phyloP scores from a whole-genome alignment of 2,329 filamentous ascomycete species.

The Dichotomopilus funicola region DNA sequence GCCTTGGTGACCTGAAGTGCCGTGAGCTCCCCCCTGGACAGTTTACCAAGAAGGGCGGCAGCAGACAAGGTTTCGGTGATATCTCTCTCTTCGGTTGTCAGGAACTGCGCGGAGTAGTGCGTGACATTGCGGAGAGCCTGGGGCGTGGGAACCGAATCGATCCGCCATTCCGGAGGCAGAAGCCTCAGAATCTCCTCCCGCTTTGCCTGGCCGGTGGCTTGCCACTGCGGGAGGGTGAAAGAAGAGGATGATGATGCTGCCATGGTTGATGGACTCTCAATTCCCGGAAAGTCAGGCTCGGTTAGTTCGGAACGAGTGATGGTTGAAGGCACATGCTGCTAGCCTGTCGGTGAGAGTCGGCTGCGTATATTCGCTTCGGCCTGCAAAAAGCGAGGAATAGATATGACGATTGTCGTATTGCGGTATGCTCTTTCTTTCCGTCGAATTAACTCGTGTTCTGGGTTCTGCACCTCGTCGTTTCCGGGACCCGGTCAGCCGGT shows the following conservation, averaged over 20 bases:
- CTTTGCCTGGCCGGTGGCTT: not conserved
- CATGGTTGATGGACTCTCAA: not conserved
- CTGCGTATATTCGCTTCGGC: not conserved
- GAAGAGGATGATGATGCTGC: not conserved
- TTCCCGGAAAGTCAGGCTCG: not conserved
- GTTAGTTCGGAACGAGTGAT: not conserved
- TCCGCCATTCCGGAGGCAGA: not conserved
- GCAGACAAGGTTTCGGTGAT: not conserved
- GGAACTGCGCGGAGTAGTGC: not conserved
- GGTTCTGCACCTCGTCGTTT: too few relatives aligned
- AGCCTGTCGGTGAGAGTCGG: not conserved
- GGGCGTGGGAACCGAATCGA: not conserved
- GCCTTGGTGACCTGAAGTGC: slow-evolving; percentile 32
- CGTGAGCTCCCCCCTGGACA: slow-evolving; percentile 27
- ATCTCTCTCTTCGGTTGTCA: not conserved
- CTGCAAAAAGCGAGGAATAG: not conserved
- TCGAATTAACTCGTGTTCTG: too few relatives aligned
- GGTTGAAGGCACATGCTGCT: not conserved
- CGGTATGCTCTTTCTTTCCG: not conserved
- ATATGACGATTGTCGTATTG: not conserved
- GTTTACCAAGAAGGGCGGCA: slow-evolving; percentile 15
- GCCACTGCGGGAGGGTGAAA: not conserved
- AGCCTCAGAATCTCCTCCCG: not conserved
- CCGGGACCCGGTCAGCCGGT: not conserved
- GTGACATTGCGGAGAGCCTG: not conserved